Evolutionary conservation across 2,329 filamentous ascomycete genomes (phyloP), one percentile per base, ranked within the genome.

Genomic region (Hymenoscyphus repandus): DNA sequence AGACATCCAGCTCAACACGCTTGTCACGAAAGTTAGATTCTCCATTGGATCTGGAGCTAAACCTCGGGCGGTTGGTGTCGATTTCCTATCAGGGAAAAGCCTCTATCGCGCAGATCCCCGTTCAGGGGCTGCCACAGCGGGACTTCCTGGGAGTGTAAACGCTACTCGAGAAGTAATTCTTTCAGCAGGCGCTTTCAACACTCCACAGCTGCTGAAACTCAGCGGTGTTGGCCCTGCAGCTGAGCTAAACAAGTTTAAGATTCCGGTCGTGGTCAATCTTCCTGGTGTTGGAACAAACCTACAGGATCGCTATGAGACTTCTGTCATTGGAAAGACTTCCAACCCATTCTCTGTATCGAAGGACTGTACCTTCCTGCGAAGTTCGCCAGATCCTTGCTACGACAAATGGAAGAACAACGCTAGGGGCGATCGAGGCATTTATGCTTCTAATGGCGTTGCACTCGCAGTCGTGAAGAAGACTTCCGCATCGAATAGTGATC

Each of bases 271-370:
- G 33, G 79, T 49, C 2, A 72, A 85, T 59, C 70, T 82, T 59
- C 66, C 73, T 3, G 71, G 68, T 33, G 73, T 1, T n/a, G 83
- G 82, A 39, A 73, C 70, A 33, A 83, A 83, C 64, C 69, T 83
- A 1, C 72, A 78, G 61, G 78, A 84, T 62, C 74, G 76, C 53
- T 76, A 77, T 62, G 76, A 75, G 60, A 70, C 76, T 42, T 65
- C 67, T 18, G 66, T 76, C 18, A 63, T 73, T 33, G 74, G 70
- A 22, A 68, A 74, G n/a, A 51, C 62, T 5, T 68, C 65, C 2
- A 69, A 62, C 36, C 64, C 70, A 51, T 74, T 72, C 58, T 61
- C 61, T 2, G 54, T 69, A 20, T 60, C 69, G 22, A 56, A 66
- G 4, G 65, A 65, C 31, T 72, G 69, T 51, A 71, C 50, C 51